Base-by-base conservation (phyloP, 257 asterid genomes). In the Coffea eugenioides region DNA sequence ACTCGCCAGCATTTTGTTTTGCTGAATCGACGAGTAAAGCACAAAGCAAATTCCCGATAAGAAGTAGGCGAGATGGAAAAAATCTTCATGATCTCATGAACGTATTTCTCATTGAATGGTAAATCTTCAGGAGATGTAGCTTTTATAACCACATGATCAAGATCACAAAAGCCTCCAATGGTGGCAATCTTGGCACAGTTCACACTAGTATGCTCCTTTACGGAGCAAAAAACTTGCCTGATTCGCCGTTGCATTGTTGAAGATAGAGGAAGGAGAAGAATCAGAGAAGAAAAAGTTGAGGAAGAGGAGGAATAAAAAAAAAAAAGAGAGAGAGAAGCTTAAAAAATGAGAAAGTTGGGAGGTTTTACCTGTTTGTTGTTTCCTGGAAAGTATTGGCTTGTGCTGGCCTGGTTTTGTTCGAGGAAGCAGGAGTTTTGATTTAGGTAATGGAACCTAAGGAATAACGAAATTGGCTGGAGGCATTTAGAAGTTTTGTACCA, bases 151-250 rank as follows among this genome's bases (percentile, higher is more conserved):
- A 87, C 80, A 43, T 82, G 85, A 69, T 87, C 88, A 15, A 91
- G 79, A 83, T 88, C 92, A 56, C 92, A 87, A 2, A 82, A 77
- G 8, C 97, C 97, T 56, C 94, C 92, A 16, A 86, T 82, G 23
- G 90, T 86, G 34, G 91, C 95, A 3, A 89, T 81, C 71, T 89
- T 90, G 20, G 97, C 94, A 74, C 85, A 93, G 80, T 88, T 87
- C 0, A 90, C 90, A 21, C 87, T 74, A 4, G 90, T 79, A 41
- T 57, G 89, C 75, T 93, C 97, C 73, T 73, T 83, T 0, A 88
- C 52, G 3, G 88, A 84, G 76, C 87, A 83, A 36, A 93, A 82
- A 9, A 70, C 88, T 82, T 80, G 86, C 39, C 81, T 76, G 11
- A 93, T 71, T 83, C 88, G 48, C 67, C 80, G 90, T 2, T 71